phyloP scores from a whole-genome alignment of 345 rosid genomes.

The Rhodamnia argentea region DNA sequence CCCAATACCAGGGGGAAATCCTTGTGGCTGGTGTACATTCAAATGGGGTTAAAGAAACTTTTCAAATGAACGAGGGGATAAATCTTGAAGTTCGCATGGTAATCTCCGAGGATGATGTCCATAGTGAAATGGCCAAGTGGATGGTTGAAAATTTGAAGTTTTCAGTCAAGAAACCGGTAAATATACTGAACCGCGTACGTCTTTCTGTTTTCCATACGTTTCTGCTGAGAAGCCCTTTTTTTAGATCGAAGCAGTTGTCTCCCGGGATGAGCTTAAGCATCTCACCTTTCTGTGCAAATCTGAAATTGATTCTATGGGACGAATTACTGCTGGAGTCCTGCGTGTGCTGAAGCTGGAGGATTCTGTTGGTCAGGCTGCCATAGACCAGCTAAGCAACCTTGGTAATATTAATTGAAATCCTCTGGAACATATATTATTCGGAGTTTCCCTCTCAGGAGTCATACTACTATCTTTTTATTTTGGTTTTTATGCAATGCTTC shows the following conservation, averaged over 20 bases:
- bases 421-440: neutral
- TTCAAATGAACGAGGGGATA: conserved; percentile 50
- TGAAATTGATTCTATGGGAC: conserved; percentile 89
- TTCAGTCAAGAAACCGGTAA: conserved; percentile 89
- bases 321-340: conserved; percentile 79
- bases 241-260: conserved; percentile 85
- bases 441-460: neutral
- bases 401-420: conserved; percentile 30
- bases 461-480: neutral
- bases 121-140: conserved; percentile 58
- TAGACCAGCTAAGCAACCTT: conserved; percentile 85
- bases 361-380: conserved; percentile 67
- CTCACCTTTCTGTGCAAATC: conserved; percentile 72
- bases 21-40: conserved; percentile 11
- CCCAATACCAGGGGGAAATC: conserved; percentile 32
- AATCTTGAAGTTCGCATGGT: conserved; percentile 64
- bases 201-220: neutral
- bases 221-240: neutral
- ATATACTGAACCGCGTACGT: conserved; percentile 1
- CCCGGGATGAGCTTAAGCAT: conserved; percentile 83
- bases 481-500: neutral
- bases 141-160: conserved; percentile 73
- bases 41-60: conserved; percentile 53
- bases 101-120: conserved; percentile 38
- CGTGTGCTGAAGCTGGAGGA: conserved; percentile 77